Evolutionary conservation across 768 basidiomycete genomes (phyloP), one percentile per base, ranked within the genome.

Genomic region (Daedaleopsis nitida): DNA sequence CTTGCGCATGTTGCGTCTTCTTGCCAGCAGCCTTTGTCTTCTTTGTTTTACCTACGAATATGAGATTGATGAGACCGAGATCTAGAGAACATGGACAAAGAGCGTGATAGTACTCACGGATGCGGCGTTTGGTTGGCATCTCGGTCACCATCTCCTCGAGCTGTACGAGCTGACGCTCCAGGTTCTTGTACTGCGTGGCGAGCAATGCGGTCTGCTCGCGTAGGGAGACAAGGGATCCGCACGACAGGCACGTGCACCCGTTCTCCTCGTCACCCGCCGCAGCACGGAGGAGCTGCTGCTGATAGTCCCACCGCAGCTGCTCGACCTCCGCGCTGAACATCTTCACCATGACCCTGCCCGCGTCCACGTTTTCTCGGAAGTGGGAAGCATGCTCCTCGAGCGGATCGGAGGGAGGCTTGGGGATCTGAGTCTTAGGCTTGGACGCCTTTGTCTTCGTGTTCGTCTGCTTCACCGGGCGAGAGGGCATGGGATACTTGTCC

Each of bases 401-500:
- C 17, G 7, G 14, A 17, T 19, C 7, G 52, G n/a, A 17, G 51
- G n/a, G 44, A 17, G 11, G n/a, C 13, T 13, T 38, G n/a, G 11
- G 23, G n/a, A n/a, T n/a, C n/a, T 35, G 50, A 23, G 17, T 32
- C 27, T 32, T 32, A 3, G 49, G 5, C 8, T 21, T 38, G 11
- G 17, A 8, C 11, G 9, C 5, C 43, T 16, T 9, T 44, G 52
- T 42, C 44, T 48, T 62, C 32, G 49, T 23, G 32, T 32, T 42
- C 17, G 34, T 32, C 34, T 11, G 21, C 16, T 55, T 21, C 23
- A 39, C 21, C 49, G 21, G 44, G 17, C 32, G 47, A 21, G 48
- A 14, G 35, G 62, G 57, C 37, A 47, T 58, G 34, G 62, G 62
- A 44, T 63, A 63, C 53, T 63, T 63, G 62, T 63, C 62, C 62